phyloP scores from a whole-genome alignment of 331 rosid genomes.

The Arachis monticola region DNA sequence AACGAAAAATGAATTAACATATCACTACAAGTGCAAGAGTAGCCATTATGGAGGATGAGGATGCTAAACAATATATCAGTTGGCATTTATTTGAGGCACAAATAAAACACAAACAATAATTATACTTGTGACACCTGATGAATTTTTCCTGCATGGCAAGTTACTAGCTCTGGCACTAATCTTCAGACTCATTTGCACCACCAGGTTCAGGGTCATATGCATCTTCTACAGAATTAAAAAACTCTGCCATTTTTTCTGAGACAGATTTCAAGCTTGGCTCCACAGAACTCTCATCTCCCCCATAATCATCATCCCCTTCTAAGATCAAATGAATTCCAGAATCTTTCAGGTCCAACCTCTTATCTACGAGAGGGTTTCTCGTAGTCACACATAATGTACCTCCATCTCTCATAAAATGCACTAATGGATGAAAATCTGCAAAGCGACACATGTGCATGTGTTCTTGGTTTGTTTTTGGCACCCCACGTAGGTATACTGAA shows the following conservation, averaged over 20 bases:
- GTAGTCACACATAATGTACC: slow-evolving; percentile 43
- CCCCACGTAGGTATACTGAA: slow-evolving; percentile 41
- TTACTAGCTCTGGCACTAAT: background rate
- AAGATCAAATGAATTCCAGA: slow-evolving; percentile 59
- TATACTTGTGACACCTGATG: too few species aligned
- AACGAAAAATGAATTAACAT: too few species aligned
- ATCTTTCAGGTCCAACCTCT: slow-evolving; percentile 54
- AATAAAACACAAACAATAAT: too few species aligned
- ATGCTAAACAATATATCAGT: too few species aligned
- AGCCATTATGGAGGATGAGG: too few species aligned
- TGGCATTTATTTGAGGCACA: too few species aligned
- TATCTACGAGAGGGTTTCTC: slow-evolving; percentile 48
- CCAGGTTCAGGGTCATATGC: background rate
- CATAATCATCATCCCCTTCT: slow-evolving; percentile 76
- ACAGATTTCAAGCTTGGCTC: slow-evolving; percentile 52
- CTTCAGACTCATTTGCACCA: too few species aligned
- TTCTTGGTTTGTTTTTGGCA: slow-evolving; percentile 54
- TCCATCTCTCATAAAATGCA: slow-evolving; percentile 45
- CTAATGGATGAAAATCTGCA: slow-evolving; percentile 40
- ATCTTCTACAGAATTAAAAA: slow-evolving; percentile 44
- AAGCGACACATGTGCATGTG: slow-evolving; percentile 60
- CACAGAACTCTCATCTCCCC: slow-evolving; percentile 52
- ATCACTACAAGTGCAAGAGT: too few species aligned
- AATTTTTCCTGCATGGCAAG: background rate
- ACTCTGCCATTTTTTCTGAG: slow-evolving; percentile 58